Conservation (phyloP, 192 early-diverging fungal genomes). For the Nowakowskiella sp. region DNA sequence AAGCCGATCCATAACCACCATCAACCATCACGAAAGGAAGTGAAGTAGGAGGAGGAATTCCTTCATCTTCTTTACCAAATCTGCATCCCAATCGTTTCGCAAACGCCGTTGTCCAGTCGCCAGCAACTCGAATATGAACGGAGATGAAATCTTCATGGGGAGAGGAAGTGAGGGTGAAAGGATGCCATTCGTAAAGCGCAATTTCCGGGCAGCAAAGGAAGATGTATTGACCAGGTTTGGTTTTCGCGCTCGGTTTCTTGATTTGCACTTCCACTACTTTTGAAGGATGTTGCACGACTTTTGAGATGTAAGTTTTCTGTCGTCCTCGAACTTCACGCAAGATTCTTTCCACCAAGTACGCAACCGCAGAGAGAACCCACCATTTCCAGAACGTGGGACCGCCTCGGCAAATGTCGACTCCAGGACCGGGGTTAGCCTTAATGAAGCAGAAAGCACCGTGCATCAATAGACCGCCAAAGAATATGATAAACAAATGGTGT, state of each 20-base stretch:
- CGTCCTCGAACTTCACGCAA: conserved; percentile 63
- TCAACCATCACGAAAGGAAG: conserved; percentile 68
- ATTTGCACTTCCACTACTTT: conserved; percentile 78
- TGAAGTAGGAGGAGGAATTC: conserved; percentile 31
- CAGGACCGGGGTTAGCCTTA: conserved; percentile 39
- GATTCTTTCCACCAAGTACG: conserved; percentile 66
- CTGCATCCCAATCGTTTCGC: conserved; percentile 62
- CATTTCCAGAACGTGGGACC: conserved; percentile 78
- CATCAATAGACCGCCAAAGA: conserved; percentile 69
- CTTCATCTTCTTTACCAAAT: conserved; percentile 33
- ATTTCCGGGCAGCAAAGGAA: conserved; percentile 69
- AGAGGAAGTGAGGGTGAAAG: conserved; percentile 75
- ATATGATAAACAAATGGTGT: conserved; percentile 78
- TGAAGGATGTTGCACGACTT: conserved; percentile 75
- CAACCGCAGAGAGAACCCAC: conserved; percentile 55
- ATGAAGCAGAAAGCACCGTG: conserved; percentile 84
- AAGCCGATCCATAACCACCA: conserved; percentile 70
- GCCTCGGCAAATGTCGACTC: conserved; percentile 41
- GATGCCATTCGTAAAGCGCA: conserved; percentile 68
- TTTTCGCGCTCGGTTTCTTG: conserved; percentile 49
- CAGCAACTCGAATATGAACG: conserved; percentile 67
- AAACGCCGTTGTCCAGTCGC: conserved; percentile 67
- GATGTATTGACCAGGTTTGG: conserved; percentile 71
- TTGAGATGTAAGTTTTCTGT: conserved; percentile 59
- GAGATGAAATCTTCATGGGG: conserved; percentile 70